Evolutionary conservation across 208 protist species (phyloP), one percentile per base, ranked within the genome.

Genomic region (Herpetomonas muscarum): DNA sequence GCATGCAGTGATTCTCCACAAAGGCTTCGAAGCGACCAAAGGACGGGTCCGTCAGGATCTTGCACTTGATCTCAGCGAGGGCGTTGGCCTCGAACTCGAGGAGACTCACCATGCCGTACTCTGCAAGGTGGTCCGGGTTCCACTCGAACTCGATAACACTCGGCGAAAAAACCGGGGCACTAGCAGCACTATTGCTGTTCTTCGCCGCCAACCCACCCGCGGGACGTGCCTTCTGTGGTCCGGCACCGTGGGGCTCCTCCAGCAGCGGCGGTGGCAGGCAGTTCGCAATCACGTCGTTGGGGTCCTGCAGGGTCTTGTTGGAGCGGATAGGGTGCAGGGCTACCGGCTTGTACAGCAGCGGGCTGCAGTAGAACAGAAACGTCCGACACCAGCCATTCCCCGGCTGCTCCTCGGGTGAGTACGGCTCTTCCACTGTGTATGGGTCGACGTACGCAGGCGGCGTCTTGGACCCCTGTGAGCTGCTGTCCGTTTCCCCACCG

Each of bases 351-450:
- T 69, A 50, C 2, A 68, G 59, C 29, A 66, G 54, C 5, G 70
- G 65, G 56, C 64, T 70, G 39, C 62, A 76, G 58, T 76, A 76
- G 55, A 76, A 76, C 31, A 76, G 67, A 57, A 67, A 76, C 6
- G 70, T 69, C 26, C 57, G 63, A 44, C 70, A 70, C 64, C 70
- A 69, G 4, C 57, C 59, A 26, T 52, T 10, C 17, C 59, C 64
- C 21, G 52, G 55, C 9, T 70, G 56, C 22, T 70, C 31, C 45
- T 70, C 64, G 7, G 64, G 47, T 1, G 41, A 46, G 15, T 46
- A 5, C 21, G 5, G 4, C 19, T 30, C 47, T 31, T 10, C 19
- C 28, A 53, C n/a, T n/a, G n/a, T n/a, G n/a, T n/a, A n/a, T n/a
- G n/a, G n/a, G n/a, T n/a, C n/a, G n/a, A n/a, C n/a, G n/a, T n/a